Evolutionary conservation across 805 yeast species (phyloP).

Genomic region (Brettanomyces bruxellensis): DNA sequence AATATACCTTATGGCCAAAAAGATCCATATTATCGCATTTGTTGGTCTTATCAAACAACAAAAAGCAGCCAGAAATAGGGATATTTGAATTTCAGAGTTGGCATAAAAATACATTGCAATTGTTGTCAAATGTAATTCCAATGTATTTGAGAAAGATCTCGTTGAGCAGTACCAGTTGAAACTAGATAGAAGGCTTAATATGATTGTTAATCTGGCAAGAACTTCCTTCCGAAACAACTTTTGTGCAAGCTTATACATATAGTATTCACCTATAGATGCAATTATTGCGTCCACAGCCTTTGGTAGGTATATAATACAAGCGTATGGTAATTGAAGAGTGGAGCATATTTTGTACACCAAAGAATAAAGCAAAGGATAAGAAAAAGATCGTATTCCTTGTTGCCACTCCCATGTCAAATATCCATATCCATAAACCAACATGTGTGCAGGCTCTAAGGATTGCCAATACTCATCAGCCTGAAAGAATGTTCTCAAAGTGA

Average conservation of each 20-base stretch:
- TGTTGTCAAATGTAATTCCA: constrained; percentile 66
- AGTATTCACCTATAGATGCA: constrained; percentile 66
- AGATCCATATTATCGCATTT: constrained; percentile 67
- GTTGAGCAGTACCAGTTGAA: constrained; percentile 79
- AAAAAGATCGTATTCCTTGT: constrained; percentile 60
- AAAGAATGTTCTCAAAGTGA: constrained; percentile 64
- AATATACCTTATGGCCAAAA: constrained; percentile 37
- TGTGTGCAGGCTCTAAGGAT: constrained; percentile 85
- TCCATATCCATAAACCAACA: constrained; percentile 67
- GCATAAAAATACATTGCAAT: constrained; percentile 53
- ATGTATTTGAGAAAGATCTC: constrained; percentile 76
- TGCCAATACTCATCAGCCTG: constrained; percentile 98
- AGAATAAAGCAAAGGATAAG: constrained; percentile 71
- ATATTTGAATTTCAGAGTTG: constrained; percentile 24
- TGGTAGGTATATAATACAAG: constrained; percentile 43
- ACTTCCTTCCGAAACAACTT: constrained; percentile 21
- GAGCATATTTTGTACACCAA: constrained; percentile 30
- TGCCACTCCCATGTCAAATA: constrained; percentile 93
- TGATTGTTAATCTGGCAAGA: constrained; percentile 34
- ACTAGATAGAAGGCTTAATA: constrained; percentile 49
- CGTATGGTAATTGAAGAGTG: constrained; percentile 25
- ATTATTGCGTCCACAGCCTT: constrained; percentile 59
- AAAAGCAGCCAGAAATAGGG: constrained; percentile 42
- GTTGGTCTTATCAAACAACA: constrained; percentile 80
- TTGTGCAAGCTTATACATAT: constrained; percentile 35